Conservation (phyloP, 2,329 filamentous ascomycete species). For the Fusarium pseudonygamai region DNA sequence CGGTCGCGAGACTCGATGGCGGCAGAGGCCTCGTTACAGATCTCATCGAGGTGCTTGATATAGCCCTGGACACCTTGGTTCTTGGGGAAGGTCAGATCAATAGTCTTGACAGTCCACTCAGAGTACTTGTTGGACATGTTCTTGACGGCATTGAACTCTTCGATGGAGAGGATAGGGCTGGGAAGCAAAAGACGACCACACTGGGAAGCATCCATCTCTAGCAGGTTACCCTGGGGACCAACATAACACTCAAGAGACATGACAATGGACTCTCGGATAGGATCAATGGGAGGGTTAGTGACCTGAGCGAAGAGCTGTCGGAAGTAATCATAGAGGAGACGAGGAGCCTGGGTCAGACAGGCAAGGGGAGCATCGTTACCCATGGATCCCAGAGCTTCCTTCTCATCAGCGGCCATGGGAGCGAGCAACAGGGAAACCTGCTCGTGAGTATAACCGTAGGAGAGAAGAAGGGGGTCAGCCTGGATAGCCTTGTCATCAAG, state of each 20-base stretch:
- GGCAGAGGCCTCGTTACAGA: slow-evolving; percentile 85
- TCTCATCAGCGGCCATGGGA: slow-evolving; percentile 96
- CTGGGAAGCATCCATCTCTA: slow-evolving; percentile 92
- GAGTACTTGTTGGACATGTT: slow-evolving; percentile 78
- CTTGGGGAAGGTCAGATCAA: slow-evolving; percentile 95
- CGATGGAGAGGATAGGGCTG: slow-evolving; percentile 87
- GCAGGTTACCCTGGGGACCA: slow-evolving; percentile 91
- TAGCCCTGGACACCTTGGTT: slow-evolving; percentile 84
- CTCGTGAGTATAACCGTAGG: slow-evolving; percentile 95
- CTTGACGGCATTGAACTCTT: slow-evolving; percentile 88
- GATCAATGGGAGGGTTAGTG: slow-evolving; percentile 97
- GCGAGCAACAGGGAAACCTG: slow-evolving; percentile 91
- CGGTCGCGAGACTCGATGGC: slow-evolving; percentile 86
- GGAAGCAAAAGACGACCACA: slow-evolving; percentile 86
- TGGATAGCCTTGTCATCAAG: slow-evolving; percentile 78
- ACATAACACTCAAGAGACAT: slow-evolving; percentile 98
- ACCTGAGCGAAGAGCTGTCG: slow-evolving; percentile 97
- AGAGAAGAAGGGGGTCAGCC: slow-evolving; percentile 82
- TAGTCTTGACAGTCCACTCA: slow-evolving; percentile 87
- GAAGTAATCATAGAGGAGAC: slow-evolving; percentile 95
- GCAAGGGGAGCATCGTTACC: slow-evolving; percentile 95
- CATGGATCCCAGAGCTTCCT: slow-evolving; percentile 97
- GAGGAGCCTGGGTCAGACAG: slow-evolving; percentile 88
- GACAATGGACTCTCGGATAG: slow-evolving; percentile 95
- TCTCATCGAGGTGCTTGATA: slow-evolving; percentile 84